Evolutionary conservation across 208 protist genomes (phyloP).

Genomic region (Herpetomonas samuelpessoai): DNA sequence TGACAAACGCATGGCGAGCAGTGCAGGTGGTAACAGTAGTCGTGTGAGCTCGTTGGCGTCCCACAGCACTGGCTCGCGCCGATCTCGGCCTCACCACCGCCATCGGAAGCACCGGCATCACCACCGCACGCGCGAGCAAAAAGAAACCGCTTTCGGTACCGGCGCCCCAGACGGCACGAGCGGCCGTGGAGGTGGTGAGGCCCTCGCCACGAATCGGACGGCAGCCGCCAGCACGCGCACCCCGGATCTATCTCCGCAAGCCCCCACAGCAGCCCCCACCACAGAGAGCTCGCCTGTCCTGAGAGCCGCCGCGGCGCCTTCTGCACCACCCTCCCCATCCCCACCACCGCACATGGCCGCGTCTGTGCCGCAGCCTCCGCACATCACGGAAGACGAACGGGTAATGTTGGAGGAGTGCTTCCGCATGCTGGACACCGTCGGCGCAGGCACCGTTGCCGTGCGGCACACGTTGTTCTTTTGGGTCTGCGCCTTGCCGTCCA

Average conservation of each 20-base stretch:
- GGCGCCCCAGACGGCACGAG: no score
- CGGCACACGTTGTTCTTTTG: conserved; percentile 24
- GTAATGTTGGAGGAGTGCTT: conserved; percentile 35
- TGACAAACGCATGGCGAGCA: no score
- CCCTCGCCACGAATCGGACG: no score
- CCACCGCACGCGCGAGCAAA: background rate
- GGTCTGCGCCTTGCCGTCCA: conserved; percentile 4
- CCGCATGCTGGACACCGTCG: conserved; percentile 24
- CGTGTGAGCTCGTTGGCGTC: conserved; percentile 14
- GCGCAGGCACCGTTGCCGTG: conserved; percentile 17
- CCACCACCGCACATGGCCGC: background rate
- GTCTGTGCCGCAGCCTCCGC: background rate
- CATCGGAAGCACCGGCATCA: conserved; percentile 4
- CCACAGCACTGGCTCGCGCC: conserved; percentile 1
- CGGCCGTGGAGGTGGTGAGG: no score
- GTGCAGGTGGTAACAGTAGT: no score
- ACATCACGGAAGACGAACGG: background rate
- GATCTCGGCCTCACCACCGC: background rate
- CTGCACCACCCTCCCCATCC: no score
- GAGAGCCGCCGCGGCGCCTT: no score
- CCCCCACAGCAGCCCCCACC: no score
- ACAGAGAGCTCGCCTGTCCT: no score
- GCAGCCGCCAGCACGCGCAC: no score
- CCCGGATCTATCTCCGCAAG: no score
- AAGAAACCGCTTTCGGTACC: no score